Conservation (phyloP, 2,329 filamentous ascomycete genomes). For the Monosporascus sp. region DNA sequence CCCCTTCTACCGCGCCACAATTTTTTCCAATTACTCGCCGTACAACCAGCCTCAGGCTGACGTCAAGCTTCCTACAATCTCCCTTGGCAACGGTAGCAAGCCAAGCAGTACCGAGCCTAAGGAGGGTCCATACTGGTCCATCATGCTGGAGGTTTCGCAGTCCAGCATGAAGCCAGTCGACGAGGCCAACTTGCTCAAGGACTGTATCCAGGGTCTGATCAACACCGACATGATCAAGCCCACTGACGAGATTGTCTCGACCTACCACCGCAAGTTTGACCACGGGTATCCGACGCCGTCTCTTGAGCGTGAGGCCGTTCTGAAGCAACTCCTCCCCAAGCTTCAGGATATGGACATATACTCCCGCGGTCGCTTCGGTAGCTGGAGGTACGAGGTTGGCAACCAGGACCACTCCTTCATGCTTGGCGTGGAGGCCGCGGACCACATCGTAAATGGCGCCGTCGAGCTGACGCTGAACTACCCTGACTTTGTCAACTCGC, state of each 20-base stretch:
- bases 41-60: slow-evolving; percentile 88
- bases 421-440: slow-evolving; percentile 89
- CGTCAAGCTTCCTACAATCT: slow-evolving; percentile 79
- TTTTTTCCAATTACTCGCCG: slow-evolving; percentile 99
- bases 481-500: slow-evolving; percentile 87
- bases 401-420: slow-evolving; percentile 99
- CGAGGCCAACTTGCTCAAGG: slow-evolving; percentile 73
- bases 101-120: slow-evolving; percentile 65
- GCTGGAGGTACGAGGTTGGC: slow-evolving; percentile 92
- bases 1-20: slow-evolving; percentile 98
- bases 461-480: slow-evolving; percentile 94
- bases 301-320: slow-evolving; percentile 89
- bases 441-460: slow-evolving; percentile 82
- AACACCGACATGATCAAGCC: slow-evolving; percentile 96
- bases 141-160: slow-evolving; percentile 98
- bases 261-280: slow-evolving; percentile 96
- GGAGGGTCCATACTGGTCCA: slow-evolving; percentile 97
- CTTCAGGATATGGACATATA: slow-evolving; percentile 88
- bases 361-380: slow-evolving; percentile 94
- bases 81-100: slow-evolving; percentile 81
- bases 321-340: slow-evolving; percentile 88
- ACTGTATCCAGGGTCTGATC: slow-evolving; percentile 92
- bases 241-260: slow-evolving; percentile 91
- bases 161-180: slow-evolving; percentile 94
- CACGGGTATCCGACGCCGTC: slow-evolving; percentile 96